These are phyloP conservation scores for Xanthoconium stramineum DNA, from an alignment of 768 basidiomycete genomes.

Conservation along the genomic window DNA sequence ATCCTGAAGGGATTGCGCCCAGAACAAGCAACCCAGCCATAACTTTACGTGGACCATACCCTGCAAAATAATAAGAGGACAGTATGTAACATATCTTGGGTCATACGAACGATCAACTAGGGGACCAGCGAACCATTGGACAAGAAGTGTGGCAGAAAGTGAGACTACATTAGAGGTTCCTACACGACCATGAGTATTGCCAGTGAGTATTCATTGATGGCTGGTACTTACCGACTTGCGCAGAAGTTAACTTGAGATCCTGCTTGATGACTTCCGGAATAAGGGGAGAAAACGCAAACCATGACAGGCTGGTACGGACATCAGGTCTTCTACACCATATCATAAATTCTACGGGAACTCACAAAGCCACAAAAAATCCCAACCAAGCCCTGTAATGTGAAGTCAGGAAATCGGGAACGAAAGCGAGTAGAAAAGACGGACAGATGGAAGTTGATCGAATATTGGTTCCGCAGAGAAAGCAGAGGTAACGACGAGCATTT, in stretches of 20 bases:
- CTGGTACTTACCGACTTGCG: slow-evolving; percentile 37
- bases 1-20: slow-evolving; percentile 6
- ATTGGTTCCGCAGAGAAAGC: slow-evolving; percentile 5
- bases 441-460: slow-evolving; percentile 8
- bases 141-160: slow-evolving; percentile 45
- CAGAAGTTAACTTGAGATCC: slow-evolving; percentile 47
- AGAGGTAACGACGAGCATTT: slow-evolving; percentile 5
- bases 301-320: slow-evolving; percentile 29
- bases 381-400: slow-evolving; percentile 1
- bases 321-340: background rate
- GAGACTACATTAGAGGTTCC: slow-evolving; percentile 51
- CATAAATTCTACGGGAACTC: background rate
- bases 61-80: background rate
- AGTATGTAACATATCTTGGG: no score
- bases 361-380: slow-evolving; percentile 7
- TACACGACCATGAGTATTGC: slow-evolving; percentile 4
- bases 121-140: slow-evolving; percentile 48
- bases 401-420: background rate
- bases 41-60: slow-evolving; percentile 7
- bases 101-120: slow-evolving; percentile 40
- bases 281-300: slow-evolving; percentile 65
- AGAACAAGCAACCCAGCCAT: slow-evolving; percentile 6
- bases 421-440: background rate
- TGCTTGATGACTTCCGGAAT: slow-evolving; percentile 52
- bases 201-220: background rate